Evolutionary conservation across 345 rosid genomes (phyloP).

Genomic region (Laguncularia racemosa): DNA sequence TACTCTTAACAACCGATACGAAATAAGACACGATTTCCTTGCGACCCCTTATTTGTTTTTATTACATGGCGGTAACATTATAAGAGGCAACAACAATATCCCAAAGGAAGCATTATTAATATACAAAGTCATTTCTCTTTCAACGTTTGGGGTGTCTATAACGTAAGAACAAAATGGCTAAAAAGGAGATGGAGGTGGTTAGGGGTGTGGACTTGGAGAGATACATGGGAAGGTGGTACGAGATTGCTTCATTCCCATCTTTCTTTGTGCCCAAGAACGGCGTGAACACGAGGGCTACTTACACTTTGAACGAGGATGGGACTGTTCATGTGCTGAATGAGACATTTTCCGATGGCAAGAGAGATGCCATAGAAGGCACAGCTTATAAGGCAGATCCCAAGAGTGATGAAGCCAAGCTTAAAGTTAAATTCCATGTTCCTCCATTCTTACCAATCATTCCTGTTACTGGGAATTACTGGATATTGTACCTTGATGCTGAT

Average conservation of each 20-base stretch:
- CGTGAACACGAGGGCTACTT: conserved; percentile 72
- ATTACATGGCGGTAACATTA: too few relatives aligned
- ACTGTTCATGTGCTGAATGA: conserved; percentile 75
- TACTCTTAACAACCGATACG: too few relatives aligned
- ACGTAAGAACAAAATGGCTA: conserved; percentile 22
- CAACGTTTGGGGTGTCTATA: too few relatives aligned
- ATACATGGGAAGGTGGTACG: conserved; percentile 96
- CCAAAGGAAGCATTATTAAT: too few relatives aligned
- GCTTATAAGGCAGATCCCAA: conserved; percentile 76
- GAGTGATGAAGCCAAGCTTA: conserved; percentile 84
- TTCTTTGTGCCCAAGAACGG: conserved; percentile 68
- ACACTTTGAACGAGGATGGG: conserved; percentile 63
- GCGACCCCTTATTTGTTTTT: too few relatives aligned
- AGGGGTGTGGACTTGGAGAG: conserved; percentile 51
- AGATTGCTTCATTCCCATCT: conserved; percentile 84
- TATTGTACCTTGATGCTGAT: conserved; percentile 52
- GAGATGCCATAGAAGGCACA: conserved; percentile 53
- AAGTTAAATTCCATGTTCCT: conserved; percentile 80
- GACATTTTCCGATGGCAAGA: conserved; percentile 68
- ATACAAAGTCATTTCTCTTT: too few relatives aligned
- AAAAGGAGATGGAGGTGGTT: conserved; percentile 70
- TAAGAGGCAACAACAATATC: too few relatives aligned
- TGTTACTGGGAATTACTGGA: conserved; percentile 83
- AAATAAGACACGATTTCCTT: too few relatives aligned
- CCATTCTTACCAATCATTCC: conserved; percentile 84